Evolutionary conservation across 78 protist species (phyloP).

Genomic region (Isochrysis galbana): DNA sequence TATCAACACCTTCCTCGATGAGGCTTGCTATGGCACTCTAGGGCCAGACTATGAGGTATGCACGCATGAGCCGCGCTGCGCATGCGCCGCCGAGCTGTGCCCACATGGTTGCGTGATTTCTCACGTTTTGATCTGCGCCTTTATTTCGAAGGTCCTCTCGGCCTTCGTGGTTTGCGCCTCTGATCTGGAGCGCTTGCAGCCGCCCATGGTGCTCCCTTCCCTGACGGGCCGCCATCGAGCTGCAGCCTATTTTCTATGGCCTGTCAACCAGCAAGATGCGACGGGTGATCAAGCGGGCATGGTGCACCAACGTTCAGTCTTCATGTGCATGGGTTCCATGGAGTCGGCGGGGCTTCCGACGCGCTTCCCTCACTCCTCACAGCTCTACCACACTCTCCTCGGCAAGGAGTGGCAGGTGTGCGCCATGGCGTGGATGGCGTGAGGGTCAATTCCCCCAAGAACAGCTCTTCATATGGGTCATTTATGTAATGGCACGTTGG

Average conservation of each 20-base stretch:
- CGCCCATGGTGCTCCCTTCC: neutral
- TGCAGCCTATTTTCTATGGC: slow-evolving; percentile 42
- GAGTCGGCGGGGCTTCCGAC: slow-evolving; percentile 33
- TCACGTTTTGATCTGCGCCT: too few relatives aligned
- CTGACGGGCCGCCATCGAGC: slow-evolving; percentile 4
- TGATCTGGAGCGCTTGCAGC: neutral
- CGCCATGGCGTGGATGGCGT: neutral
- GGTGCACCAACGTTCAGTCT: neutral
- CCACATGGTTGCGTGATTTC: too few relatives aligned
- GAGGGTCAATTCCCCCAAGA: neutral
- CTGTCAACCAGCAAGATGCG: neutral
- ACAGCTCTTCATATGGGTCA: neutral
- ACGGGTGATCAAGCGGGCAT: slow-evolving; percentile 19
- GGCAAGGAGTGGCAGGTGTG: slow-evolving; percentile 24
- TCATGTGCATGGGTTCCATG: neutral
- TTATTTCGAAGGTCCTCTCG: slow-evolving; percentile 25
- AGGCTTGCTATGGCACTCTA: neutral
- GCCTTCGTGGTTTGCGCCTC: neutral
- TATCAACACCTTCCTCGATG: slow-evolving; percentile 7
- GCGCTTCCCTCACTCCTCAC: slow-evolving; percentile 41
- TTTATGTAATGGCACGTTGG: neutral
- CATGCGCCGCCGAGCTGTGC: too few relatives aligned
- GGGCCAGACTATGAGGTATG: neutral
- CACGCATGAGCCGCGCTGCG: too few relatives aligned
- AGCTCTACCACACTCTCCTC: slow-evolving; percentile 22